Evolutionary conservation across 1,284 basidiomycete species (phyloP), one percentile per base, ranked within the genome.

Genomic region (Mycena citricolor): DNA sequence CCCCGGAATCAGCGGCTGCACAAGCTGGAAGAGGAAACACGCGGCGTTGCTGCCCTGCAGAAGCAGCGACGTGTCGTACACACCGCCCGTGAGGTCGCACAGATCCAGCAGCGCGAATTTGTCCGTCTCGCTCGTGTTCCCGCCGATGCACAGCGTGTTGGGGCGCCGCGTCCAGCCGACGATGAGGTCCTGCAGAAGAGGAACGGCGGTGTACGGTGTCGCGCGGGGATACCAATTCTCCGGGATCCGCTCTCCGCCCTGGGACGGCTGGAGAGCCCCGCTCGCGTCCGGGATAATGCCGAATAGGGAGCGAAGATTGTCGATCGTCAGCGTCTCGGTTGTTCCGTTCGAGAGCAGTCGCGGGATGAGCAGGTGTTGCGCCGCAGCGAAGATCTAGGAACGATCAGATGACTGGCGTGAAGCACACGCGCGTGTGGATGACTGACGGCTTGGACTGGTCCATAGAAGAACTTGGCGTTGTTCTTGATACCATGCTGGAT

Each of bases 71-170:
- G 29, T 4, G 13, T 14, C 34, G 13, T 46, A 46, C 3, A 33
- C 33, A 3, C 39, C 39, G 11, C 16, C 4, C 4, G 48, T 50
- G 8, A 50, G 22, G 12, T 42, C 30, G 6, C 2, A 7, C 23
- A 46, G 21, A 19, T 42, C 25, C 25, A 46, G 12, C 7, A 34
- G 33, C 4, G 24, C 26, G 30, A 46, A 50, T 5, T 20, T 46
- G 17, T 46, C 34, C 4, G 24, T 23, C 3, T 14, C 26, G 19
- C 32, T 28, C 17, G 20, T 36, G 30, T 50, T 50, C 8, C 48
- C 48, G 19, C 48, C 48, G 8, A 50, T 28, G 5, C 29, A 11
- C 17, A 46, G 23, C 3, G 30, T 32, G n/a, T 50, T 24, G 5
- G 48, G 44, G 20, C 29, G 32, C 13, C 16, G 12, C 14, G 19